Base-by-base conservation (phyloP, 2,329 filamentous ascomycete genomes). In the Bipolaris gigantea region DNA sequence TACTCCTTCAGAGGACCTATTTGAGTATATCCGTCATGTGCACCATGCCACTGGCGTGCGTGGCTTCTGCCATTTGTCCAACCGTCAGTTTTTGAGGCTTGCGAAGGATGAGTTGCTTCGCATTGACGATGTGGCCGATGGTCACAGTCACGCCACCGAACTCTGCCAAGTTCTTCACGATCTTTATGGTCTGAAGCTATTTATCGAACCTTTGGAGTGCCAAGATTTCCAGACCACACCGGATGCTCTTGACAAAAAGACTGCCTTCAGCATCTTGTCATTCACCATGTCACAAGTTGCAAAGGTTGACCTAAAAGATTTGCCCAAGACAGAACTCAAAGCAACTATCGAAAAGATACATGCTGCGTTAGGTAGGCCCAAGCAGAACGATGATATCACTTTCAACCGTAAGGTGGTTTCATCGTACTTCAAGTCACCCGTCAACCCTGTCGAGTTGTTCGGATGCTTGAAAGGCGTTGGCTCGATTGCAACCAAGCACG, bases 261-360 rank as follows among this genome's bases (percentile, higher is more conserved):
- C 90, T 53, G 92, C 92, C 0, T 82, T 92, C 66, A 86, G 89
- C 59, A 82, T 97, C 43, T 85, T 96, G 10, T 89, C 96, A 57
- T 89, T 92, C 67, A 84, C 97, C 34, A 88, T 95, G 67, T 80
- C 85, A 33, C 85, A 97, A 53, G 90, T 90, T 2, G 87, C 88
- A 45, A 87, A 89, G 57, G 88, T 97, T 80, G 87, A 90, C 19
- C 89, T 96, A 78, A 96, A 93, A 66, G 94, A 97, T 61, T 77
- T 97, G 16, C 84, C 92, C 15, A 97, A 96, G 72, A 94, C 92
- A 15, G 91, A 97, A 51, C 80, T 99, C 49, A 95, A 93, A 71
- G 85, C 82, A 15, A 91, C 92, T 0, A 94, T 99, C 54, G 94
- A 99, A 55, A 92, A 92, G 63, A 90, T 99, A 75, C 92, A 97